Percentiles rank a stretch among this genome's conserved stretches.
Evolutionary conservation across 1,284 basidiomycete genomes (phyloP).

Genomic region (Lignosus rhinocerotis): DNA sequence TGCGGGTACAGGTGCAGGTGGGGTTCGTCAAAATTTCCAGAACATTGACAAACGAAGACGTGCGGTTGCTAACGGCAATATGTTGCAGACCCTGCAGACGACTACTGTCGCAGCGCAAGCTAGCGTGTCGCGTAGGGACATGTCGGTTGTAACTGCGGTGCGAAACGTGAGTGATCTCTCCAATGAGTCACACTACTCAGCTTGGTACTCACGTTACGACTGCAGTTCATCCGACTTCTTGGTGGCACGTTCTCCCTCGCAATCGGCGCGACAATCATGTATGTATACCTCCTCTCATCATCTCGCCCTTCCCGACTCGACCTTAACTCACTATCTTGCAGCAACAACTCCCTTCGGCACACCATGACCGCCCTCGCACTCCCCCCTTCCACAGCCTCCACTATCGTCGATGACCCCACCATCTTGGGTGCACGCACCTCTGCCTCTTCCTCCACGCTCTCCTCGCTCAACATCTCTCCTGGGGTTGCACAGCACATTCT

Average conservation of each 20-base stretch:
- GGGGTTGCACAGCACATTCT: conserved; percentile 45
- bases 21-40: conserved; percentile 36
- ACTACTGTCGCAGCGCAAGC: conserved; percentile 72
- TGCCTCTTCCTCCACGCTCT: conserved; percentile 31
- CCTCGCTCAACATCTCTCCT: conserved; percentile 38
- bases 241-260: conserved; percentile 67
- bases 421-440: conserved; percentile 40
- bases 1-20: conserved; percentile 68
- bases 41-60: neutral
- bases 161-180: conserved; percentile 49
- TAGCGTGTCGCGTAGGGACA: conserved; percentile 62
- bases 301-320: neutral
- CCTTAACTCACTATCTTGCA: conserved; percentile 23
- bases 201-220: neutral
- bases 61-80: neutral
- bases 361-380: conserved; percentile 42
- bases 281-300: conserved; percentile 22
- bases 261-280: conserved; percentile 60
- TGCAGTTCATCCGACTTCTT: conserved; percentile 62
- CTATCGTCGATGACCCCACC: conserved; percentile 51
- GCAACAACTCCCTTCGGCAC: conserved; percentile 54
- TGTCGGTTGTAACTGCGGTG: conserved; percentile 72
- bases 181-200: no score
- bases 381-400: conserved; percentile 36
- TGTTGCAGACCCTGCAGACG: conserved; percentile 54